Base-by-base conservation (phyloP, 169 alveolate species). In the Eimeria sp. region DNA sequence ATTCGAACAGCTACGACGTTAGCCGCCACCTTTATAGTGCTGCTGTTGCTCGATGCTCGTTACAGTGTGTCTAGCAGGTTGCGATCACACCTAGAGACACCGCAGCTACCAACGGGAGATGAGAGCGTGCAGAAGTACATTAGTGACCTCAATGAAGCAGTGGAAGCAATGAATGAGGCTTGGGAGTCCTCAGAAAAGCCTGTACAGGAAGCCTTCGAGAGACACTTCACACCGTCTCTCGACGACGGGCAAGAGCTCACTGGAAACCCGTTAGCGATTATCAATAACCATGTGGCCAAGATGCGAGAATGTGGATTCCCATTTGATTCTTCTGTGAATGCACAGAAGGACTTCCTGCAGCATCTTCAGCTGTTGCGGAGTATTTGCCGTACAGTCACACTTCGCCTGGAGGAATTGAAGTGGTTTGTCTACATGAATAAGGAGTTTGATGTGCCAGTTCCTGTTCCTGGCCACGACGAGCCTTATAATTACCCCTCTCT, bases 391-490 rank as follows among this genome's bases (percentile, higher is more conserved):
- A 10, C 82, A 13, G 82, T 72, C 30, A 72, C 82, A 54, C 27
- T 40, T 72, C 82, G 82, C 27, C 51, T 72, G 7, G 25, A 72
- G n/a, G 82, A 72, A 72, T 72, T 72, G 54, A 14, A 34, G 54
- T 72, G 82, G 82, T 16, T 72, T 30, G 54, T 40, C 4, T 7
- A 27, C 4, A 7, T 72, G 57, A 72, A 40, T 40, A 34, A 40
- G 51, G 22, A 72, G 4, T 7, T 7, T 3, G 18, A 72, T 10
- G 54, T 72, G n/a, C 82, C 82, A 5, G 54, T 72, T n/a, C 82
- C 82, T 72, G 82, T 72, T 34, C 82, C 82, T 72, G 82, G 82
- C 30, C 27, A 72, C 54, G 82, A 72, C n/a, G 30, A 72, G 82
- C 82, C 82, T 4, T 72, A 27, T 72, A 40, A n/a, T 0, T 40